Evolutionary conservation across 2,329 filamentous ascomycete genomes (phyloP).

Genomic region (Pseudonectria buxi): DNA sequence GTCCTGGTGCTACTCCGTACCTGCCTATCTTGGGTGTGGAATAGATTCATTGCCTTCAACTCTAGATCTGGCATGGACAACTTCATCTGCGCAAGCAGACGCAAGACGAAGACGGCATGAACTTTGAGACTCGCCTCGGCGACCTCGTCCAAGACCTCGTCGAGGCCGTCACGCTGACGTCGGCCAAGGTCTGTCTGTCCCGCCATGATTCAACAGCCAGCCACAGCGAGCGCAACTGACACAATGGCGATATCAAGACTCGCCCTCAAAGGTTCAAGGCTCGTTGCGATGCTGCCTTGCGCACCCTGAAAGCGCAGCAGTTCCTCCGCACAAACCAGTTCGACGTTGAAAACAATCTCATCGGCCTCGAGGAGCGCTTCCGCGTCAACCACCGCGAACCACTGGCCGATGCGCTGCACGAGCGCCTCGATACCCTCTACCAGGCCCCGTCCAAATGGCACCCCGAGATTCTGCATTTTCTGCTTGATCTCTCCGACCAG

Average conservation of each 20-base stretch:
- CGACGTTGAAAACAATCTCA: conserved; percentile 56
- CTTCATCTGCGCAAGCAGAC: too few relatives aligned
- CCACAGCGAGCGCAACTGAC: not conserved
- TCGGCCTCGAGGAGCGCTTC: conserved; percentile 81
- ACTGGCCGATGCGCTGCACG: conserved; percentile 63
- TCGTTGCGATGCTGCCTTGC: conserved; percentile 43
- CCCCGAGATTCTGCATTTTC: conserved; percentile 71
- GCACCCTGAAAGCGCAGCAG: conserved; percentile 46
- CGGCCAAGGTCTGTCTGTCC: conserved; percentile 39
- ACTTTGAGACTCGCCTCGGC: conserved; percentile 59
- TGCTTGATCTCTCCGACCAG: conserved; percentile 75
- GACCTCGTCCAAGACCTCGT: conserved; percentile 66
- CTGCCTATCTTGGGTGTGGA: too few relatives aligned
- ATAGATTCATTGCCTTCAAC: too few relatives aligned
- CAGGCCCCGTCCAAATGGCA: conserved; percentile 53
- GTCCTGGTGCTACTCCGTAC: too few relatives aligned
- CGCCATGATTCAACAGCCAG: conserved; percentile 3
- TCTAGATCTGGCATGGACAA: conserved; percentile 3
- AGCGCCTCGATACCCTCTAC: conserved; percentile 53
- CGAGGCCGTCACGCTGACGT: conserved; percentile 51
- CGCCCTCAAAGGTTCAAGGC: conserved; percentile 33
- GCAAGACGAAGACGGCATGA: conserved; percentile 45
- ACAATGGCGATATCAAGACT: conserved; percentile 15
- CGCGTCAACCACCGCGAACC: conserved; percentile 71
- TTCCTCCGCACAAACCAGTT: conserved; percentile 69